These are phyloP conservation scores for Clitocybe nebularis DNA, from an alignment of 1,284 basidiomycete genomes.

Conservation along the genomic window DNA sequence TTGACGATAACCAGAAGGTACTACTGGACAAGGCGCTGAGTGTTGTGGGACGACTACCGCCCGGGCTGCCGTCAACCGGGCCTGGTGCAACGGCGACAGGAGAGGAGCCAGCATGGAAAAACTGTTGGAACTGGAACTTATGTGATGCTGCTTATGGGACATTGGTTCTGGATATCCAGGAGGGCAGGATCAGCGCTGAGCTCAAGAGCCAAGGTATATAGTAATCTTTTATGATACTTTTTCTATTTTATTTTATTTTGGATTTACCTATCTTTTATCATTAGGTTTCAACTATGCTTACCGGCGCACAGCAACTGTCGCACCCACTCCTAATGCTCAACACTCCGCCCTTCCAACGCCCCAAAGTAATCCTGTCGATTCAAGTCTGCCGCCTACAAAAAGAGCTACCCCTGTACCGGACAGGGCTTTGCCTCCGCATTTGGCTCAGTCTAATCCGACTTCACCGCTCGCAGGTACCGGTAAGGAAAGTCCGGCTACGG, in stretches of 20 bases:
- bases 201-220: slow-evolving; percentile 83
- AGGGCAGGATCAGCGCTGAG: slow-evolving; percentile 90
- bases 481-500: slow-evolving; percentile 24
- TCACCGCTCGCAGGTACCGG: slow-evolving; percentile 15
- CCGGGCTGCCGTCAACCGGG: slow-evolving; percentile 53
- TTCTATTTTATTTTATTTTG: slow-evolving; percentile 1
- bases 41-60: slow-evolving; percentile 79
- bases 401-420: slow-evolving; percentile 33
- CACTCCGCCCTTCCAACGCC: slow-evolving; percentile 33
- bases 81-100: slow-evolving; percentile 49
- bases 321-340: slow-evolving; percentile 35
- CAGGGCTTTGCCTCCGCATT: slow-evolving; percentile 30
- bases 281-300: slow-evolving; percentile 95
- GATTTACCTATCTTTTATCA: slow-evolving; percentile 5
- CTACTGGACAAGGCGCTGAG: slow-evolving; percentile 88
- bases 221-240: no score
- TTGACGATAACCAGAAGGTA: slow-evolving; percentile 88
- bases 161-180: slow-evolving; percentile 84
- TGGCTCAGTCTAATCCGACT: slow-evolving; percentile 23
- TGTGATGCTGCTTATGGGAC: slow-evolving; percentile 93
- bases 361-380: slow-evolving; percentile 24
- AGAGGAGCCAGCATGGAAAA: slow-evolving; percentile 93
- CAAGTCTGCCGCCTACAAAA: slow-evolving; percentile 28
- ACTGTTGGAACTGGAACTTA: slow-evolving; percentile 98
- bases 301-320: slow-evolving; percentile 64